Percentiles rank a stretch among this genome's conserved stretches.
phyloP scores from a whole-genome alignment of 1,284 basidiomycete genomes.

The Volvariella volvacea region DNA sequence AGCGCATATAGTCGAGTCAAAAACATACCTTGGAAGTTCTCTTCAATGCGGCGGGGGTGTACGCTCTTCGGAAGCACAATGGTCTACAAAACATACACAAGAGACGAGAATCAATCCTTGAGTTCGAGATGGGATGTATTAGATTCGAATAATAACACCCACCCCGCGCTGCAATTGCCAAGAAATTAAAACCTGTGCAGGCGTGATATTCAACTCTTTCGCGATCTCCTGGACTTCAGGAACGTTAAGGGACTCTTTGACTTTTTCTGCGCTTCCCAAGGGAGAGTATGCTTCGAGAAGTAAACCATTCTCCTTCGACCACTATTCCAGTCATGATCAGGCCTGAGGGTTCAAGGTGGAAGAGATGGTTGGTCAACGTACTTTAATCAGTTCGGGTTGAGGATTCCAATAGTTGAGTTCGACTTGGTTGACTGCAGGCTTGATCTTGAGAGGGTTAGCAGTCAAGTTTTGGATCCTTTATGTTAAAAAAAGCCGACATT shows the following conservation, averaged over 20 bases:
- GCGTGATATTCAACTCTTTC: conserved; percentile 59
- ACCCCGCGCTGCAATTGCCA: conserved; percentile 80
- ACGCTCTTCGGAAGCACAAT: conserved; percentile 79
- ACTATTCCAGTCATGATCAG: conserved; percentile 25
- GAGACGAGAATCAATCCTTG: not conserved
- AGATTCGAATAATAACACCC: conserved; percentile 20
- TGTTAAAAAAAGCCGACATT: no score
- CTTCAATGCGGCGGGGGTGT: conserved; percentile 60
- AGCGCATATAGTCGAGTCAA: not conserved
- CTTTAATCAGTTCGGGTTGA: conserved; percentile 74
- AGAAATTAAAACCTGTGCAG: conserved; percentile 73
- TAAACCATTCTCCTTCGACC: conserved; percentile 57
- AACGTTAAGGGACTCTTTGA: conserved; percentile 44
- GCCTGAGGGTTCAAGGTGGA: not conserved
- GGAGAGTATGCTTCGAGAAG: conserved; percentile 78
- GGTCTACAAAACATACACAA: conserved; percentile 29
- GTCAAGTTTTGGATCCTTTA: conserved; percentile 56
- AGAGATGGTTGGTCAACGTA: conserved; percentile 22
- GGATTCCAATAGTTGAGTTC: conserved; percentile 82
- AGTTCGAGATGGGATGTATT: not conserved
- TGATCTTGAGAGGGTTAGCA: conserved; percentile 62
- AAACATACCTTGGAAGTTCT: conserved; percentile 60
- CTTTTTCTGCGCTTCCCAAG: conserved; percentile 59
- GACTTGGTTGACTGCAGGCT: conserved; percentile 79
- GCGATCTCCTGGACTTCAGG: conserved; percentile 59